Conservation (phyloP, 805 yeast species). For the Debaryomyces prosopidis region DNA sequence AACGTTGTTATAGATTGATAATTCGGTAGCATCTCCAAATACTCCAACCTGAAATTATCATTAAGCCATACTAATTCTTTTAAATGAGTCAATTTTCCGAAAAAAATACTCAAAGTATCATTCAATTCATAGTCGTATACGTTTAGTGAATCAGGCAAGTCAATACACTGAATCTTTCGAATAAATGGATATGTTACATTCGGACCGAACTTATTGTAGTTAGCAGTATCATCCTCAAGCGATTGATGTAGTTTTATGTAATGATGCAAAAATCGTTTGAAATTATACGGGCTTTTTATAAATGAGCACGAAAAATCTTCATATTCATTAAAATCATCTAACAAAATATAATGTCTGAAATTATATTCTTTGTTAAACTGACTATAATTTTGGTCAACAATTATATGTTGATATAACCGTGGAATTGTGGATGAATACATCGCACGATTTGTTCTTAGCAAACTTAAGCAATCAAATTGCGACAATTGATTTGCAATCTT, state of each 20-base stretch:
- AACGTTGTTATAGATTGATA: conserved; percentile 22
- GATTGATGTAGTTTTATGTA: conserved; percentile 9
- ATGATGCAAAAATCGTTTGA: conserved; percentile 33
- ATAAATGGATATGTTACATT: conserved; percentile 13
- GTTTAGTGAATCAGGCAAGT: conserved; percentile 44
- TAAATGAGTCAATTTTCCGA: conserved; percentile 22
- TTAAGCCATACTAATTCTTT: conserved; percentile 33
- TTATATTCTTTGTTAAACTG: conserved; percentile 30
- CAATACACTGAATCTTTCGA: conserved; percentile 29
- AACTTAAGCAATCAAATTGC: conserved; percentile 38
- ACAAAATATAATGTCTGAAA: conserved; percentile 7
- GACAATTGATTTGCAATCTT: conserved; percentile 32
- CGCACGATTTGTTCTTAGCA: conserved; percentile 28
- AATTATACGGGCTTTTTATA: conserved; percentile 39
- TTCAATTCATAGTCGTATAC: conserved; percentile 32
- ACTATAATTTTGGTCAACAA: conserved; percentile 38
- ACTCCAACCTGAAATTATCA: conserved; percentile 29
- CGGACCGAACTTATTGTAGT: neutral
- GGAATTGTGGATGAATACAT: conserved; percentile 31
- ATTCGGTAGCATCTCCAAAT: conserved; percentile 32
- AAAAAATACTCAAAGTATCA: conserved; percentile 22
- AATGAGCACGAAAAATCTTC: conserved; percentile 21
- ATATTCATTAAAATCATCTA: conserved; percentile 1
- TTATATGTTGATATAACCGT: conserved; percentile 38
- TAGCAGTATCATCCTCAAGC: conserved; percentile 1